Evolutionary conservation across 805 yeast species (phyloP).

Genomic region (Ogataea dorogensis): DNA sequence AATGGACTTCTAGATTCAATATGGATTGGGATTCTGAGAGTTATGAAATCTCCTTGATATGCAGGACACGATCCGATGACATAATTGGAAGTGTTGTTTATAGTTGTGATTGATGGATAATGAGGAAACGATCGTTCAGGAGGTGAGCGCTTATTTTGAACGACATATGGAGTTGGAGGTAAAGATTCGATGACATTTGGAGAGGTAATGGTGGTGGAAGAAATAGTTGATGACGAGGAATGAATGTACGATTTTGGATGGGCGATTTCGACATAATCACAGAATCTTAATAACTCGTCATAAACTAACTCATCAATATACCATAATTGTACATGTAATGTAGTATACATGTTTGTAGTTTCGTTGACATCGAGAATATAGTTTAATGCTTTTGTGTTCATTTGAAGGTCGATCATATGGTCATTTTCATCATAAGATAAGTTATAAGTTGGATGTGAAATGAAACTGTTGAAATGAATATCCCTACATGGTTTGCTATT

Average conservation of each 20-base stretch:
- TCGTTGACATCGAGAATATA: constrained; percentile 43
- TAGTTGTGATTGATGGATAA: too few relatives aligned
- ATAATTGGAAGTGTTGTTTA: background rate
- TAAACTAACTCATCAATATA: constrained; percentile 43
- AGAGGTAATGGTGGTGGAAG: background rate
- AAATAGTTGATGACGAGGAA: background rate
- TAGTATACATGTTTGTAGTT: constrained; percentile 47
- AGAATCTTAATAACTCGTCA: constrained; percentile 42
- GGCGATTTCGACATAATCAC: constrained; percentile 33
- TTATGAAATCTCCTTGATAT: constrained; percentile 24
- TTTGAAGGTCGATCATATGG: constrained; percentile 16
- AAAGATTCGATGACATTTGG: background rate
- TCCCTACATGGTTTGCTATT: constrained; percentile 11
- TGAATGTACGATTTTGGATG: constrained; percentile 13
- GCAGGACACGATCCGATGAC: constrained; percentile 31
- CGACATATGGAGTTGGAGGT: background rate
- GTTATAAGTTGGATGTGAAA: constrained; percentile 22
- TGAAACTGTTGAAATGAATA: background rate
- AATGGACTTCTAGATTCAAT: constrained; percentile 32
- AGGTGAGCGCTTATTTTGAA: too few relatives aligned
- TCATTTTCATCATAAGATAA: constrained; percentile 17
- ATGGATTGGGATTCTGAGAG: constrained; percentile 24
- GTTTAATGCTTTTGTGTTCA: constrained; percentile 21
- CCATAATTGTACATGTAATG: constrained; percentile 44
- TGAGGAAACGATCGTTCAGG: too few relatives aligned